Base-by-base conservation (phyloP, 1,284 basidiomycete species). In the Heterobasidion occidentale region DNA sequence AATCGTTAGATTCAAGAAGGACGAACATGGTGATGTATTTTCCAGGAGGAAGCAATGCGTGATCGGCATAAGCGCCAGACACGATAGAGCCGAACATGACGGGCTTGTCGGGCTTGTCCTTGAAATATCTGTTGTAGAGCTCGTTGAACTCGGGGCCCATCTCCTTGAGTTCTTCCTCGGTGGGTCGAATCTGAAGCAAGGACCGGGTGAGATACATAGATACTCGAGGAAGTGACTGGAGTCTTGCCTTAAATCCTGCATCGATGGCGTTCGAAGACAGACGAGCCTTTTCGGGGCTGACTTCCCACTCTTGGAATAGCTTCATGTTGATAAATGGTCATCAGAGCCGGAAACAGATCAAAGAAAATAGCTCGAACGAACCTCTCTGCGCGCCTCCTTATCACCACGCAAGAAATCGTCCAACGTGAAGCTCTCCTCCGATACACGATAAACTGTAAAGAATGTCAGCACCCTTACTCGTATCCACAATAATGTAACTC, bases 141-240 rank as follows among this genome's bases (percentile, higher is more conserved):
- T 75, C 73, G 60, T 84, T 83, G 71, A 87, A 87, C 60, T 86
- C 85, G n/a, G 84, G 83, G 17, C 84, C 84, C 84, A 88, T 86
- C 68, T 84, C 82, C 64, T 84, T 84, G 54, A 87, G 70, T 64
- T 88, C 86, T 58, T 76, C 79, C 61, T 79, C 79, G 1, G 79
- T 83, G 0, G 86, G 86, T 36, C 85, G 83, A 60, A 87, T 83
- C 80, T 81, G 59, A 0, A n/a, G n/a, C 7, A 14, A 0, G 7
- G 20, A 47, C 19, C 11, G 51, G 48, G 7, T 46, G n/a, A 45
- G 12, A 51, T 15, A n/a, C 4, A 17, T 38, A 19, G n/a, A 9
- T 34, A 2, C 34, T 38, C 33, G 4, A 20, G 36, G 34, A 20
- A n/a, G 34, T n/a, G 20, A 11, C 48, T 35, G 11, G 46, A 48